Percentiles rank a stretch among this genome's conserved stretches.
phyloP scores from a whole-genome alignment of 345 rosid genomes.

The Noccaea caerulescens region DNA sequence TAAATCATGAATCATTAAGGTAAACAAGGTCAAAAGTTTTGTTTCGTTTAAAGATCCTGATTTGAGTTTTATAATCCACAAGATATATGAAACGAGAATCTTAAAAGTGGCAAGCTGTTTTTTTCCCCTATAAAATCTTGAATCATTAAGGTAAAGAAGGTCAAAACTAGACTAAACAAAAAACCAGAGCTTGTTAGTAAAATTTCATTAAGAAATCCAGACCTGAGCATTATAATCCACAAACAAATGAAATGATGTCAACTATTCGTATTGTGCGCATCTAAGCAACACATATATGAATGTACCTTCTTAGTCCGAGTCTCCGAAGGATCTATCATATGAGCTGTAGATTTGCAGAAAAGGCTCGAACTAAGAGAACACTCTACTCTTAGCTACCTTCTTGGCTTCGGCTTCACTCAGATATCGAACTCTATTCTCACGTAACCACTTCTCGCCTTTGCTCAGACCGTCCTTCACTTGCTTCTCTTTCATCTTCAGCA shows the following conservation, averaged over 20 bases:
- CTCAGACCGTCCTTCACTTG: slow-evolving; percentile 51
- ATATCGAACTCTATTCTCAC: slow-evolving; percentile 64
- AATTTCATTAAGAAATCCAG: background rate
- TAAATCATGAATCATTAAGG: background rate
- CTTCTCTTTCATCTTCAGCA: slow-evolving; percentile 68
- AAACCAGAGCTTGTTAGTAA: background rate
- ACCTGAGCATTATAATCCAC: slow-evolving; percentile 20
- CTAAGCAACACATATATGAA: slow-evolving; percentile 16
- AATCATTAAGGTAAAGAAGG: slow-evolving; percentile 11
- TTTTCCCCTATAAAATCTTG: background rate
- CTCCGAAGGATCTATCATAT: background rate
- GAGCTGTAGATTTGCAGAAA: slow-evolving; percentile 25
- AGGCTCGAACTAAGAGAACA: slow-evolving; percentile 40
- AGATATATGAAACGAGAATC: background rate
- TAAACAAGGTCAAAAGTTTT: slow-evolving; percentile 1
- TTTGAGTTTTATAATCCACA: slow-evolving; percentile 5
- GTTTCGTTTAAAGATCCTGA: background rate
- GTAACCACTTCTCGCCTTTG: slow-evolving; percentile 58
- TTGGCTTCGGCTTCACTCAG: slow-evolving; percentile 61
- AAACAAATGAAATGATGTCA: slow-evolving; percentile 37
- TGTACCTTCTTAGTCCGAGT: slow-evolving; percentile 23
- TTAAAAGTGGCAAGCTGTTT: background rate
- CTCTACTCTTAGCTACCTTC: slow-evolving; percentile 62
- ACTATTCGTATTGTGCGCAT: slow-evolving; percentile 15
- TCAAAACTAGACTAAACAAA: slow-evolving; percentile 2